These are phyloP conservation scores for Magnusiomyces fungicola DNA, from an alignment of 1,139 yeast genomes.

Conservation along the genomic window DNA sequence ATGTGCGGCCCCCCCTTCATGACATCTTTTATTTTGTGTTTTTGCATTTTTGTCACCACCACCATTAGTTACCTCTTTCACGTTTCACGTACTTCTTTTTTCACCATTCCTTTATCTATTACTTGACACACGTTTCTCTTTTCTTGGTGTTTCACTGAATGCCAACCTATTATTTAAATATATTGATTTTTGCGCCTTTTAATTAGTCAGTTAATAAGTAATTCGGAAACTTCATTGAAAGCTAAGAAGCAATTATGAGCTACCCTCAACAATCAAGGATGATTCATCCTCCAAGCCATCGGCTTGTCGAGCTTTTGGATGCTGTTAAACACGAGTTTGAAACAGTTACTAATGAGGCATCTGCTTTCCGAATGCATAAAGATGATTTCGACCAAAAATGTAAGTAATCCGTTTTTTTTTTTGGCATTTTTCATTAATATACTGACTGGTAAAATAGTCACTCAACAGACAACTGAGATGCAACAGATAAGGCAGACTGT, in stretches of 20 bases:
- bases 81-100: no score
- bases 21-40: no score
- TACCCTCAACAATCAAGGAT: conserved; percentile 13
- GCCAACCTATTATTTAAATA: no score
- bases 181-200: no score
- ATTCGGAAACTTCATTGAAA: no score
- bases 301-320: conserved; percentile 71
- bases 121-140: no score
- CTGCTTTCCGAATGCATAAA: conserved; percentile 80
- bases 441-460: conserved; percentile 32
- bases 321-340: conserved; percentile 92
- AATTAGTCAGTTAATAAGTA: no score
- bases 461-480: conserved; percentile 90
- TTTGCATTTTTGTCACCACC: no score
- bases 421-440: neutral
- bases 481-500: conserved; percentile 92
- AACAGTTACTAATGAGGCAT: conserved; percentile 77
- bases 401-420: conserved; percentile 18
- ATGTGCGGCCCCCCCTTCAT: no score
- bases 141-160: no score
- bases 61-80: no score
- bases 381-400: conserved; percentile 86
- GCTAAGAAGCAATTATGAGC: conserved; percentile 9
- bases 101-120: no score
- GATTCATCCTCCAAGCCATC: conserved; percentile 34